Evolutionary conservation across 208 protist species (phyloP), one percentile per base, ranked within the genome.

Genomic region (Trypanosomatidae sp.): DNA sequence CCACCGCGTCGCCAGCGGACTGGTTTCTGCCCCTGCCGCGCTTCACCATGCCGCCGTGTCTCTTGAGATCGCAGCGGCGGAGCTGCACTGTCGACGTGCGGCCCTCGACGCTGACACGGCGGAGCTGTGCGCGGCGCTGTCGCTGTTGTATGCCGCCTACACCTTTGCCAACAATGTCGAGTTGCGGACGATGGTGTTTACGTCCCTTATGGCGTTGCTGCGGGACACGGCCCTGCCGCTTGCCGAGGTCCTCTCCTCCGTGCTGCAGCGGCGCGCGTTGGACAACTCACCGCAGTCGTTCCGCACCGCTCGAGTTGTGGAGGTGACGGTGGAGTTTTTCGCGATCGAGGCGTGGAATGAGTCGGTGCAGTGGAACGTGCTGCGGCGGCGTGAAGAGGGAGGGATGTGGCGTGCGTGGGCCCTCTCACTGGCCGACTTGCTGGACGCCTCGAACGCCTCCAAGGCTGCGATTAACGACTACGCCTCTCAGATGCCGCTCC

Each of bases 311-410:
- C 44, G 47, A 12, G 6, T 46, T 75, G 3, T 46, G 72, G 73
- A 86, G 43, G 76, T 68, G 0, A 41, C 81, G 2, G 65, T 82
- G 43, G 91, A 95, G 74, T 93, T 83, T 64, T 93, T 95, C 52
- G 78, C 87, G 2, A 84, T 95, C 4, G 91, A 95, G 46, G 79
- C 84, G 43, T 95, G 89, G 88, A 95, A 95, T 66, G 81, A 66
- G 43, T 80, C 80, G 0, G 87, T 91, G 28, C 67, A 75, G 47
- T 76, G 41, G 59, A 91, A 85, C 36, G 75, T 82, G 30, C 55
- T 74, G 22, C 65, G 73, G 47, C 30, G 77, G 4, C 68, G 73
- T 3, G 39, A 52, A 17, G 30, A 59, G 55, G 76, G 73, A 39
- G 65, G 56, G 10, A 30, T 46, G 22, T 91, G 83, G 83, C 68